Conservation (phyloP, 2,329 filamentous ascomycete species). For the Pleomassaria siparia region DNA sequence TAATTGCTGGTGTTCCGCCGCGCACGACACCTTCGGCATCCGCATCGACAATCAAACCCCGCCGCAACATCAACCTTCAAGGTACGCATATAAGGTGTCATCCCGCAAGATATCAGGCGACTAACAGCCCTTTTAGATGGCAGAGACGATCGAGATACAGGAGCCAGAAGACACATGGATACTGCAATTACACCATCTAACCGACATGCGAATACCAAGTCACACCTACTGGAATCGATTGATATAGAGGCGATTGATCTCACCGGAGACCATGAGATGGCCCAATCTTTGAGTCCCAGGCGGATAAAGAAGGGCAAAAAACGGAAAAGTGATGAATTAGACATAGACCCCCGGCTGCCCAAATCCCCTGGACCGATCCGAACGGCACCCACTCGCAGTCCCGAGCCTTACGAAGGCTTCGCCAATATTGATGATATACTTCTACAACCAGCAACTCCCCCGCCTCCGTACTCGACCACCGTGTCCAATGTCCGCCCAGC, state of each 20-base stretch:
- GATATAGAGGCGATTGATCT: slow-evolving; percentile 42
- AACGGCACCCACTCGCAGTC: slow-evolving; percentile 13
- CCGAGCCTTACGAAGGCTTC: slow-evolving; percentile 27
- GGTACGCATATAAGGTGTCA: background rate
- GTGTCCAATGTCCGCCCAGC: slow-evolving; percentile 17
- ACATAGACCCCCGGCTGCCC: slow-evolving; percentile 21
- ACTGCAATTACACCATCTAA: slow-evolving; percentile 11
- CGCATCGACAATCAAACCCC: slow-evolving; percentile 1
- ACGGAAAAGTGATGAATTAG: slow-evolving; percentile 51
- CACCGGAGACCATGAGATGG: slow-evolving; percentile 29
- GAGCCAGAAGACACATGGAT: slow-evolving; percentile 4
- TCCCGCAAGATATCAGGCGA: background rate
- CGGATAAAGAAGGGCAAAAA: slow-evolving; percentile 38
- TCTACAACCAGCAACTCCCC: slow-evolving; percentile 27
- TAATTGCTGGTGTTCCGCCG: slow-evolving; percentile 21
- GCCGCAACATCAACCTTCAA: background rate
- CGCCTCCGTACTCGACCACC: slow-evolving; percentile 50
- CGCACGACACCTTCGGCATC: slow-evolving; percentile 5
- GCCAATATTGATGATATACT: slow-evolving; percentile 43
- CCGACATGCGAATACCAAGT: slow-evolving; percentile 6
- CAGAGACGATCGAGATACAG: background rate
- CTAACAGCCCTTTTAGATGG: background rate
- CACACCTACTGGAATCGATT: slow-evolving; percentile 13
- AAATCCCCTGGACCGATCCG: slow-evolving; percentile 21
- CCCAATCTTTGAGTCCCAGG: slow-evolving; percentile 19